A percentile compares a stretch with the other conserved stretches of the same genome.
phyloP scores from a whole-genome alignment of 208 protist species.

The Acanthamoeba lenticulata region DNA sequence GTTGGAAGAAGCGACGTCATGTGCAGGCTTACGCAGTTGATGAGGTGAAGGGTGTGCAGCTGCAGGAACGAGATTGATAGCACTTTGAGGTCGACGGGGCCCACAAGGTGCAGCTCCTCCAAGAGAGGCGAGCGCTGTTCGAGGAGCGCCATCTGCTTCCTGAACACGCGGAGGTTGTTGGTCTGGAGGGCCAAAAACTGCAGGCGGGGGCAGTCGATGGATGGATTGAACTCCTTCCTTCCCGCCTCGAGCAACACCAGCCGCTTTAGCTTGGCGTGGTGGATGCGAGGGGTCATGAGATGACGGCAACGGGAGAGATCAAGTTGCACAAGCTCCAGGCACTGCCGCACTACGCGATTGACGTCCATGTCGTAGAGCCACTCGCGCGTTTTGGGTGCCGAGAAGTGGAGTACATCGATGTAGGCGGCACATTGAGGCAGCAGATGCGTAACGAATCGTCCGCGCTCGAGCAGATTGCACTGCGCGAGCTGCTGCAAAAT shows the following conservation, averaged over 20 bases:
- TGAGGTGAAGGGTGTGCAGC: neutral
- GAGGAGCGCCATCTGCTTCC: conserved; percentile 18
- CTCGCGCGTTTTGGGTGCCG: neutral
- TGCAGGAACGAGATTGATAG: neutral
- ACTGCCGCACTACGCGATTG: neutral
- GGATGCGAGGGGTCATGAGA: neutral
- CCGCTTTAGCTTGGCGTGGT: neutral
- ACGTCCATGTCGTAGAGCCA: conserved; percentile 8
- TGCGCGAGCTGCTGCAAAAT: neutral
- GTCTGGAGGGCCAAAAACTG: neutral
- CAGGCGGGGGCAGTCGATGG: conserved; percentile 10
- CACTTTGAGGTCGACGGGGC: neutral
- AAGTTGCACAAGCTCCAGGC: neutral
- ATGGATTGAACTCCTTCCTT: conserved; percentile 21
- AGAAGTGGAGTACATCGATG: neutral
- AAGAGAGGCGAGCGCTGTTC: neutral
- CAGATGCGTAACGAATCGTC: neutral
- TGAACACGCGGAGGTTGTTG: neutral
- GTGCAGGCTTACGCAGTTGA: neutral
- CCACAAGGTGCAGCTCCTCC: conserved; percentile 7
- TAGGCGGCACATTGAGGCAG: neutral
- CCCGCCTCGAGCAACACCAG: neutral
- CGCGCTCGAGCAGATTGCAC: neutral
- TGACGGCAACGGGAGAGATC: neutral
- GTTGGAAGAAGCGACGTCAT: neutral